Evolutionary conservation across 345 rosid genomes (phyloP), one percentile per base, ranked within the genome.

Genomic region (Geranium rotundifolium): DNA sequence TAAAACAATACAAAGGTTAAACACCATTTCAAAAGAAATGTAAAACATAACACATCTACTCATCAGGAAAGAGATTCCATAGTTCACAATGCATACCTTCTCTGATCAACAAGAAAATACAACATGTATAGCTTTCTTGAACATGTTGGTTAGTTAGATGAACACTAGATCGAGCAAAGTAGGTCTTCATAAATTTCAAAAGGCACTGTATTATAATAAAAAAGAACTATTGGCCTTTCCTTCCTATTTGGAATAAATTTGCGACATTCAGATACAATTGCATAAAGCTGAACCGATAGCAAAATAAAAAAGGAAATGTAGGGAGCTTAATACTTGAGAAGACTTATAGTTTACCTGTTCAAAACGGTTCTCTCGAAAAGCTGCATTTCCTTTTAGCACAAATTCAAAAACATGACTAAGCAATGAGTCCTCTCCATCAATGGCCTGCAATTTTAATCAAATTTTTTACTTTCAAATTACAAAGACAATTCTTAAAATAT

Each of bases 371-470:
- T 82, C 81, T 50, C 84, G 85, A 67, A 84, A 89, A 46, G 93
- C 83, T 65, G 57, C 71, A 74, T 89, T 89, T 56, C 91, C 99
- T 57, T 74, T 79, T 67, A 71, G 79, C 39, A 87, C 82, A 19
- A 85, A 81, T 63, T 85, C 83, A 71, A 76, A 77, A 65, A 86
- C 90, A 69, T 77, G 83, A 68, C 71, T 77, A 64, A 76, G 82
- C 78, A 92, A 71, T 10, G 90, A 78, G 55, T 78, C 77, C 55
- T 73, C 96, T 19, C 84, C 95, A 74, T 84, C 97, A 64, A 73
- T 81, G 52, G 69, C 78, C 99, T 92, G 80, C 68, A 52, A 72
- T 55, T 62, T 34, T 56, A 65, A 65, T 3, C 17, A 57, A 65
- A 2, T 7, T 46, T 46, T 14, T 7, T 46, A 46, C 16, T 9